These are phyloP conservation scores for Biscutella auriculata DNA, from an alignment of 441 rosid genomes.

Conservation along the genomic window DNA sequence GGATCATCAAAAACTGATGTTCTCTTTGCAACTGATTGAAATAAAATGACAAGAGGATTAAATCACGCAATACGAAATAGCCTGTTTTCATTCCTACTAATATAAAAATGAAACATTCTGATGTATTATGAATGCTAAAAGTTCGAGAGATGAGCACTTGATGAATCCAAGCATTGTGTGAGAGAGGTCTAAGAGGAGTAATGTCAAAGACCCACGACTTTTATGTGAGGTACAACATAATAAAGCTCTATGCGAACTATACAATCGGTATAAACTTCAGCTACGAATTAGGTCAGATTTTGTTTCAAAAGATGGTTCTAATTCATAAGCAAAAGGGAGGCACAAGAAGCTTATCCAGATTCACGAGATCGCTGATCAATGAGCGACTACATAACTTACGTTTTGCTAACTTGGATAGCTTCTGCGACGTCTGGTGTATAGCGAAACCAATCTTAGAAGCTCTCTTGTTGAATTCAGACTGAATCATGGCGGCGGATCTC, in stretches of 20 bases:
- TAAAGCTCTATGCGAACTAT: neutral
- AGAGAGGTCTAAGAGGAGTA: neutral
- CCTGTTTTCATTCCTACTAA: neutral
- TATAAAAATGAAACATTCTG: neutral
- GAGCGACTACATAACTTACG: constrained; percentile 25
- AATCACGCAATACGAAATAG: neutral
- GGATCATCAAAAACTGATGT: constrained; percentile 93
- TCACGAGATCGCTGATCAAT: neutral
- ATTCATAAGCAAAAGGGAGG: neutral
- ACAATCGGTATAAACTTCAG: neutral
- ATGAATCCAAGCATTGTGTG: too few species aligned
- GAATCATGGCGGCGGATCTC: constrained; percentile 32
- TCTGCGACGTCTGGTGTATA: constrained; percentile 56
- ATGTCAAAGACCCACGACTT: too few species aligned
- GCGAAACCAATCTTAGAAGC: constrained; percentile 50
- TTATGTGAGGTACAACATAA: neutral
- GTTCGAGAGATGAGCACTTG: neutral
- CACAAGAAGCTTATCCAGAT: constrained; percentile 4
- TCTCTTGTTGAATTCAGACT: constrained; percentile 46
- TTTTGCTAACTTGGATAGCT: constrained; percentile 49
- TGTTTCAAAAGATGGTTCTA: neutral
- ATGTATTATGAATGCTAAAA: neutral
- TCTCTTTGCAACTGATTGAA: constrained; percentile 68
- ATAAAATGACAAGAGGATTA: neutral
- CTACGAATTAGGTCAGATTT: neutral